Evolutionary conservation across 2,329 filamentous ascomycete genomes (phyloP), one percentile per base, ranked within the genome.

Genomic region (Microascus cirrosus): DNA sequence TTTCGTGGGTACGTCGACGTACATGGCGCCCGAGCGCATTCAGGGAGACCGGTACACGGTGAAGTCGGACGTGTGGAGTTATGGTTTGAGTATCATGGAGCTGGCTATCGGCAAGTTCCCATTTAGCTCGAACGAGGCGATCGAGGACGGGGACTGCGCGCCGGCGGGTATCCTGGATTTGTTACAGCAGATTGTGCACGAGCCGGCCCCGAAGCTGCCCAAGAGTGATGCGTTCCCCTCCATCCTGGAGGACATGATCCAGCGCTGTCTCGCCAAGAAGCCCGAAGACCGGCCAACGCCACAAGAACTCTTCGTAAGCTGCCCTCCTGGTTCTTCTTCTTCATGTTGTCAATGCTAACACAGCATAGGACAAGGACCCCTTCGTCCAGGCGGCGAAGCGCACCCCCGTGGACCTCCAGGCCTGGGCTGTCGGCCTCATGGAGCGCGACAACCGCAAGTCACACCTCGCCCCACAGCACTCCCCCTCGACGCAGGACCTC

Each of bases 41-140:
- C 92, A 97, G 70, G 94, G 94, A 61, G 91, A 94, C 62, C 91
- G 90, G 66, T 99, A 99, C 73, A 96, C 93, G 0, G 93, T 99
- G 66, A 96, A 96, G 72, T 96, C 92, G 13, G 94, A 99, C 70
- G 94, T 99, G 3, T 99, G 94, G 94, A 96, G 92, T 80, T 95
- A 96, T 62, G 94, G 94, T 35, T 77, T 99, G 63, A 87, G 87
- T 0, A 85, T 99, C 61, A 97, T 99, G 92, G 94, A 99, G 73
- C 76, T 99, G 64, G 94, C 94, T 36, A 96, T 99, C 68, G 94
- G 94, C 63, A 92, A 95, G 67, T 99, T 99, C 67, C 94, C 94
- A 1, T 99, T 99, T 69, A 87, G 88, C 63, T 79, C 85, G 13
- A 90, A 84, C 65, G 84, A 86, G 66, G 81, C 85, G 63, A 72